Conservation (phyloP, 2,329 filamentous ascomycete species). For the Magnaporthiopsis incrustans region DNA sequence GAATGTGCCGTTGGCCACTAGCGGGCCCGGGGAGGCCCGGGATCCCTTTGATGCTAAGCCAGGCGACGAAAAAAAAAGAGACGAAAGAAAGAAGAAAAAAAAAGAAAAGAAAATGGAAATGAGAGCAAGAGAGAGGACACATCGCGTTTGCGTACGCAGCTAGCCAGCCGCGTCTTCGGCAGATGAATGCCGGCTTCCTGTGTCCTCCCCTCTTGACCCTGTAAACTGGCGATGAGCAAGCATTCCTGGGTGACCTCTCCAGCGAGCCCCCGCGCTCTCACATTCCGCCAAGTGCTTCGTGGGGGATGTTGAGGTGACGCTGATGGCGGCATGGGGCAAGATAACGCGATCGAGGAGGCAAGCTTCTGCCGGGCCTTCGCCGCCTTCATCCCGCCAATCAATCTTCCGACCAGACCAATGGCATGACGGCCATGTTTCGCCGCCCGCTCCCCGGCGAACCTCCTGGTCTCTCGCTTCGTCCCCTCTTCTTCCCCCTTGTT, state of each 20-base stretch:
- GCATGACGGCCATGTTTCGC: not conserved
- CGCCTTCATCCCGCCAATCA: not conserved
- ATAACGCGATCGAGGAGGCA: not conserved
- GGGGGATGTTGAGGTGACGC: not conserved
- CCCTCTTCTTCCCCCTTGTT: not conserved
- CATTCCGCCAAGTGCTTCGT: not conserved
- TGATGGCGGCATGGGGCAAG: not conserved
- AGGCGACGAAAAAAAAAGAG: not conserved
- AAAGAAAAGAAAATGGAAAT: no score
- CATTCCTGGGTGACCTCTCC: not conserved
- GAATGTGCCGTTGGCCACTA: not conserved
- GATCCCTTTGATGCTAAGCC: not conserved
- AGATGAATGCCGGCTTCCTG: not conserved
- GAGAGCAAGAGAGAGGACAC: not conserved
- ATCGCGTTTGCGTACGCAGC: not conserved
- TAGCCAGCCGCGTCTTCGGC: not conserved
- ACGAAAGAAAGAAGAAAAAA: no score
- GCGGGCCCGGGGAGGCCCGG: no score
- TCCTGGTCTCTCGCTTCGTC: not conserved
- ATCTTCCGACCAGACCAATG: not conserved
- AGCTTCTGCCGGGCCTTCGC: not conserved
- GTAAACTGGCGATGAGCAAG: not conserved
- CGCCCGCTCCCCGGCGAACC: no score
- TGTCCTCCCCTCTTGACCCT: not conserved
- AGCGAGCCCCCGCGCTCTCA: not conserved